Conservation (phyloP, 108 stramenopile species). For the Cyclotella atomus region DNA sequence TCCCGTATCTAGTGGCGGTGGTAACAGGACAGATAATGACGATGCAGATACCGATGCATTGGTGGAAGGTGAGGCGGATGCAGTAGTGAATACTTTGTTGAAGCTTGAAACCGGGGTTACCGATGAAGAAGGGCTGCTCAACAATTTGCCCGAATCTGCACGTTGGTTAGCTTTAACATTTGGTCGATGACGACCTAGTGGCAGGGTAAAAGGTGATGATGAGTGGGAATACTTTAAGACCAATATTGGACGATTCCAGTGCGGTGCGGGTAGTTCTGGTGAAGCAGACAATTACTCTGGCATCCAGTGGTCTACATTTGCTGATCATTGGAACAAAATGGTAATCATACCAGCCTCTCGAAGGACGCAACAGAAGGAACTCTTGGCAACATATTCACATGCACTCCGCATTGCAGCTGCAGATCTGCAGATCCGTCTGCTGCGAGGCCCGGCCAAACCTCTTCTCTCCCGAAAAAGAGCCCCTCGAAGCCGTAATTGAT, state of each 20-base stretch:
- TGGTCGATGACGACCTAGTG: slow-evolving; percentile 6
- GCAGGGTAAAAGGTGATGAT: background rate
- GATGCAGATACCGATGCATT: background rate
- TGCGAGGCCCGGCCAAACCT: too few species aligned
- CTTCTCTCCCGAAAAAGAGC: too few species aligned
- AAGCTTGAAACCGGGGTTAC: background rate
- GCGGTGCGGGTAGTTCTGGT: background rate
- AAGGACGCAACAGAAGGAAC: too few species aligned
- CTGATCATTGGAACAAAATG: slow-evolving; percentile 6
- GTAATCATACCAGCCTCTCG: background rate
- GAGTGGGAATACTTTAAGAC: slow-evolving; percentile 5
- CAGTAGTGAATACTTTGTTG: background rate
- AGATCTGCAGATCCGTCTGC: too few species aligned
- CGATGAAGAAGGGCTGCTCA: background rate
- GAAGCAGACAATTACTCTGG: slow-evolving; percentile 13
- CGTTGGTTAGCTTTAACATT: slow-evolving; percentile 1
- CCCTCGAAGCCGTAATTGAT: too few species aligned
- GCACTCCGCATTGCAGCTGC: too few species aligned
- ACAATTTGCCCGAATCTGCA: slow-evolving; percentile 1
- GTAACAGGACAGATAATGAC: too few species aligned
- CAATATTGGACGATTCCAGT: background rate
- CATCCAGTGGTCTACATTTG: slow-evolving; percentile 7
- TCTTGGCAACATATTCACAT: too few species aligned
- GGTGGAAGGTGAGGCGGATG: background rate
- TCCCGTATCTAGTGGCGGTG: background rate